phyloP scores from a whole-genome alignment of 1,284 basidiomycete species.

The Fomes fomentarius region DNA sequence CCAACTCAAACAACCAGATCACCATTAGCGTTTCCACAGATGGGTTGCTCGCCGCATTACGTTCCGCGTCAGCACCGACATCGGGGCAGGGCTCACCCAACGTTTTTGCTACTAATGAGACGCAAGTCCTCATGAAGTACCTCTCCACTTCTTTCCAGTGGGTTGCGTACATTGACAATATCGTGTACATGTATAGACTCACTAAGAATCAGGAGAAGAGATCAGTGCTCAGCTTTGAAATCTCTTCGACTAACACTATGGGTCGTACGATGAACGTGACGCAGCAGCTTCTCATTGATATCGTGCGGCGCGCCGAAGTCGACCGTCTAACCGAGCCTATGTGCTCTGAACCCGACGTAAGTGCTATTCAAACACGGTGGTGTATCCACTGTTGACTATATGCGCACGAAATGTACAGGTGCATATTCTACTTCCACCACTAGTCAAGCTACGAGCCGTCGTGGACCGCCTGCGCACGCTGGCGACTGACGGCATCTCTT shows the following conservation, averaged over 20 bases:
- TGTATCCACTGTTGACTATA: too few species aligned
- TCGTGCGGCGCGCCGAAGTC: constrained; percentile 76
- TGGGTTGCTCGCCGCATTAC: constrained; percentile 74
- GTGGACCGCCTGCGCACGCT: constrained; percentile 78
- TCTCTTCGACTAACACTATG: constrained; percentile 56
- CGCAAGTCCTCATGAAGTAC: constrained; percentile 72
- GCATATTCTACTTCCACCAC: constrained; percentile 80
- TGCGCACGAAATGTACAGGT: constrained; percentile 49
- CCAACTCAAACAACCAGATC: constrained; percentile 85
- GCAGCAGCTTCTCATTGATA: constrained; percentile 78
- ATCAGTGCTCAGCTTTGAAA: constrained; percentile 77
- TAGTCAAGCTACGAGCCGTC: constrained; percentile 79
- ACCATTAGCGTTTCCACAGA: constrained; percentile 75
- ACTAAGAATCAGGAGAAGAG: constrained; percentile 80
- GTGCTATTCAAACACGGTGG: too few species aligned
- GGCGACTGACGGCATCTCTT: constrained; percentile 67
- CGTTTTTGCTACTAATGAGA: constrained; percentile 25
- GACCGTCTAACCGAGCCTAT: constrained; percentile 78
- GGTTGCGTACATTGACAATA: not conserved
- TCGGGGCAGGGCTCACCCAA: constrained; percentile 16
- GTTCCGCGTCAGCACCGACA: constrained; percentile 49
- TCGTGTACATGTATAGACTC: constrained; percentile 38
- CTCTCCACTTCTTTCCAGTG: not conserved
- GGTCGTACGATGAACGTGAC: constrained; percentile 61
- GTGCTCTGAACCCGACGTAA: constrained; percentile 88